phyloP scores from a whole-genome alignment of 768 basidiomycete genomes.

The Tylopilus vinaceipallidus region DNA sequence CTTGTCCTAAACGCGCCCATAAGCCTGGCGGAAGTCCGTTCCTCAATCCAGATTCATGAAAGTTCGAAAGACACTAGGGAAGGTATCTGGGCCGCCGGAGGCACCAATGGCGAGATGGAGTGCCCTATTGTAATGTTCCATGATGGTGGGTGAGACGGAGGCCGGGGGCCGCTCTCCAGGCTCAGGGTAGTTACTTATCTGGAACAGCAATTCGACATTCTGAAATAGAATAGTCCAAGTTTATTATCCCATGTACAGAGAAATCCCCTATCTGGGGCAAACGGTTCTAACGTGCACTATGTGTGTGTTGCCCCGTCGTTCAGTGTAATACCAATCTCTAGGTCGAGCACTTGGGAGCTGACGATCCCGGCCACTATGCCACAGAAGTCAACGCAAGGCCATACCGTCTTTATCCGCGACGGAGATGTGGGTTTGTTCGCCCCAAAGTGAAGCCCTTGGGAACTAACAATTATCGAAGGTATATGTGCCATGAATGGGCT shows the following conservation, averaged over 20 bases:
- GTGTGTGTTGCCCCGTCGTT: conserved; percentile 65
- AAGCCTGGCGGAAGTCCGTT: conserved; percentile 67
- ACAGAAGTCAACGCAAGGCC: conserved; percentile 79
- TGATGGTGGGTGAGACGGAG: conserved; percentile 75
- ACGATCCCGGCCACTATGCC: conserved; percentile 86
- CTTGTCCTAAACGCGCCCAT: conserved; percentile 77
- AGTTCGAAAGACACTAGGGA: conserved; percentile 75
- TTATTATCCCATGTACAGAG: conserved; percentile 79
- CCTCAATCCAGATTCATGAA: conserved; percentile 73
- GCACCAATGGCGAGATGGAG: conserved; percentile 76
- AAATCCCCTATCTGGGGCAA: conserved; percentile 81
- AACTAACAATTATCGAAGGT: no score
- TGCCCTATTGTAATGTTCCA: conserved; percentile 70
- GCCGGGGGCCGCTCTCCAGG: conserved; percentile 85
- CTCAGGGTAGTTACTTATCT: conserved; percentile 88
- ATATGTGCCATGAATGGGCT: no score
- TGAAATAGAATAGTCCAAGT: conserved; percentile 48
- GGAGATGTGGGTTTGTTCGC: no score
- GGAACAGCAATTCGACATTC: conserved; percentile 1
- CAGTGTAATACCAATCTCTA: conserved; percentile 79
- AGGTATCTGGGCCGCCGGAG: conserved; percentile 84
- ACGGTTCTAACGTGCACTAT: not conserved
- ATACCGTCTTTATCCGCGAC: conserved; percentile 79
- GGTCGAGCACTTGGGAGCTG: conserved; percentile 82
- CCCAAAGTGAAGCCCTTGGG: no score